Conservation (phyloP, 106 monocot species). For the Alisma plantagoaquatica region DNA sequence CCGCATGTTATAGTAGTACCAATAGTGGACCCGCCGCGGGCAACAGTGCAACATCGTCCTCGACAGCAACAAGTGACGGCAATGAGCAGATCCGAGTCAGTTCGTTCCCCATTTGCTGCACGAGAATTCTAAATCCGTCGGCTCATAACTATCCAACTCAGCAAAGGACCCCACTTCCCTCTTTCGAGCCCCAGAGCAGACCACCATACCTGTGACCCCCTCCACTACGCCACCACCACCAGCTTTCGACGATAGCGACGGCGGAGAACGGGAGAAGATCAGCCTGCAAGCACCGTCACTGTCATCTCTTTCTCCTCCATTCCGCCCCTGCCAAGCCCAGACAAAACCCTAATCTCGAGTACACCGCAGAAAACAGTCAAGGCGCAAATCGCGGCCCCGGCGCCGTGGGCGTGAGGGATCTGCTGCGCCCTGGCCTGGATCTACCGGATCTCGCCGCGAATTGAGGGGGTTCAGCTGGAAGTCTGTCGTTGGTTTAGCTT, state of each 20-base stretch:
- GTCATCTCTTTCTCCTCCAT: background rate
- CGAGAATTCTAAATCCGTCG: too few relatives aligned
- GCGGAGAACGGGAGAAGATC: background rate
- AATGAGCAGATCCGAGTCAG: too few relatives aligned
- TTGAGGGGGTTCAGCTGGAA: too few relatives aligned
- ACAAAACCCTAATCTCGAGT: slow-evolving; percentile 11
- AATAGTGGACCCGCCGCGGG: too few relatives aligned
- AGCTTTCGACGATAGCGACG: background rate
- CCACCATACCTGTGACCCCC: background rate
- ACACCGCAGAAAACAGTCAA: background rate
- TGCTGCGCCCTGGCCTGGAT: background rate
- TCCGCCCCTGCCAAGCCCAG: background rate
- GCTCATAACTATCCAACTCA: background rate
- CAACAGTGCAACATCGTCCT: too few relatives aligned
- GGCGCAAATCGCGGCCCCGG: background rate
- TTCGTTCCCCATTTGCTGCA: too few relatives aligned
- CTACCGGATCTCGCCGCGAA: background rate
- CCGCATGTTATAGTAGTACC: too few relatives aligned
- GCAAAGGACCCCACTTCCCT: background rate
- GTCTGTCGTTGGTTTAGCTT: too few relatives aligned
- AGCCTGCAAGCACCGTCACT: background rate
- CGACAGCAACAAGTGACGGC: too few relatives aligned
- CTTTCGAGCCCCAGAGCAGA: background rate
- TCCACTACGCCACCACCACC: background rate
- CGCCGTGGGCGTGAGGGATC: background rate